Evolutionary conservation across 345 rosid species (phyloP).

Genomic region (Iberis pinnata): DNA sequence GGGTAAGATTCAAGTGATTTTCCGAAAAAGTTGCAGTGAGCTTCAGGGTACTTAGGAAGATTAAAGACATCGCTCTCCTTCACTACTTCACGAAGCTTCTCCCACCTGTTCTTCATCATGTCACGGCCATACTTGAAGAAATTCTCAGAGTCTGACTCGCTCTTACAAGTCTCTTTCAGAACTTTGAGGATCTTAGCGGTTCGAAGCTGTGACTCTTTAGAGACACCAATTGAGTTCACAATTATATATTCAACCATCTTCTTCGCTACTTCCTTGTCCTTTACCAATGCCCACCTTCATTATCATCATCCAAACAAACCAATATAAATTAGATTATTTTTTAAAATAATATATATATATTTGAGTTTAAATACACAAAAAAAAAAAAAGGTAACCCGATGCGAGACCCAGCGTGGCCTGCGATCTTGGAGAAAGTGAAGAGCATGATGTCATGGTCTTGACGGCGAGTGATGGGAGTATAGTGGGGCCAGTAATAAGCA

Average conservation of each 20-base stretch:
- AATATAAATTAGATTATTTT: too few relatives aligned
- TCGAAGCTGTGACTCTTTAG: constrained; percentile 78
- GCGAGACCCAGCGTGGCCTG: constrained; percentile 92
- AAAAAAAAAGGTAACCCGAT: constrained; percentile 55
- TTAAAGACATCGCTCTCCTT: constrained; percentile 36
- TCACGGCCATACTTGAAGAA: constrained; percentile 48
- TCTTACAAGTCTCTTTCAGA: constrained; percentile 33
- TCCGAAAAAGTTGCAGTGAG: constrained; percentile 53
- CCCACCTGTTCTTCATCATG: constrained; percentile 64
- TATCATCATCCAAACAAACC: neutral
- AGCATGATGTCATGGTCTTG: constrained; percentile 74
- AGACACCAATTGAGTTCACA: constrained; percentile 66
- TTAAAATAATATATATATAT: too few relatives aligned
- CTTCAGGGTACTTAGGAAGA: constrained; percentile 47
- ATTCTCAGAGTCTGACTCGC: constrained; percentile 34
- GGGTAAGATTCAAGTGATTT: constrained; percentile 43
- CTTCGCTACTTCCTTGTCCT: constrained; percentile 54
- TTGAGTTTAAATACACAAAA: too few relatives aligned
- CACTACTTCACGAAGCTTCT: constrained; percentile 45
- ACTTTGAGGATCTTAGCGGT: constrained; percentile 61
- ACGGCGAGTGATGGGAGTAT: constrained; percentile 54
- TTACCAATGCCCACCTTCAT: constrained; percentile 77
- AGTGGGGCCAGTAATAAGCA: constrained; percentile 92
- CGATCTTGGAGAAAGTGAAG: constrained; percentile 83
- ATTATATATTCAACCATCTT: constrained; percentile 59